Evolutionary conservation across 257 asterid genomes (phyloP).

Genomic region (Paulownia fortunei): DNA sequence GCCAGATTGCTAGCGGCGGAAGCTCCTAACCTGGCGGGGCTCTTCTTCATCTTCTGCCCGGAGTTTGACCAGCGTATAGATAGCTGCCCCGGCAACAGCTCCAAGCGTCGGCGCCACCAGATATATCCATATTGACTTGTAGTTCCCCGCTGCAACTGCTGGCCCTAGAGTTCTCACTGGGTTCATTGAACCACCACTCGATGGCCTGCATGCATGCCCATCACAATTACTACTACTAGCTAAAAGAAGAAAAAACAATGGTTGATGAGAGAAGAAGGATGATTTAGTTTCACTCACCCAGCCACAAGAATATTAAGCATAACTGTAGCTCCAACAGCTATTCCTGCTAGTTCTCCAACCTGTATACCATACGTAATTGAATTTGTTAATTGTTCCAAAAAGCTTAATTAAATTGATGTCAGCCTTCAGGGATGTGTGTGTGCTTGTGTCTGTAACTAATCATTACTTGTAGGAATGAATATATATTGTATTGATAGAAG

Average conservation of each 20-base stretch:
- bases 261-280: too few relatives aligned
- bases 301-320: slow-evolving; percentile 90
- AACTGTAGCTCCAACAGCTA: slow-evolving; percentile 92
- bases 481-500: too few relatives aligned
- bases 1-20: slow-evolving; percentile 49
- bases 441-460: too few relatives aligned
- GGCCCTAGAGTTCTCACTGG: slow-evolving; percentile 95
- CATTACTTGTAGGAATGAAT: background rate
- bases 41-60: slow-evolving; percentile 48
- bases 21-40: slow-evolving; percentile 62
- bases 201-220: slow-evolving; percentile 62
- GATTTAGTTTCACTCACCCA: slow-evolving; percentile 55
- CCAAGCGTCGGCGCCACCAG: slow-evolving; percentile 86
- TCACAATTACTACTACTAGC: too few relatives aligned
- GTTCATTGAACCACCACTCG: slow-evolving; percentile 92
- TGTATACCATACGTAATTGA: slow-evolving; percentile 12
- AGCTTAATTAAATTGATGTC: too few relatives aligned
- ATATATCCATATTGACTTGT: slow-evolving; percentile 82
- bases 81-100: slow-evolving; percentile 75
- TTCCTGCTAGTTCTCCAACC: slow-evolving; percentile 76
- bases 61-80: slow-evolving; percentile 61
- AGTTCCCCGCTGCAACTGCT: slow-evolving; percentile 90
- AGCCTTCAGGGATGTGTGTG: too few relatives aligned
- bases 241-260: too few relatives aligned
- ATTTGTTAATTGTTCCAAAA: too few relatives aligned